Base-by-base conservation (phyloP, 78 protist genomes). In the Pigoraptor vietnamica region DNA sequence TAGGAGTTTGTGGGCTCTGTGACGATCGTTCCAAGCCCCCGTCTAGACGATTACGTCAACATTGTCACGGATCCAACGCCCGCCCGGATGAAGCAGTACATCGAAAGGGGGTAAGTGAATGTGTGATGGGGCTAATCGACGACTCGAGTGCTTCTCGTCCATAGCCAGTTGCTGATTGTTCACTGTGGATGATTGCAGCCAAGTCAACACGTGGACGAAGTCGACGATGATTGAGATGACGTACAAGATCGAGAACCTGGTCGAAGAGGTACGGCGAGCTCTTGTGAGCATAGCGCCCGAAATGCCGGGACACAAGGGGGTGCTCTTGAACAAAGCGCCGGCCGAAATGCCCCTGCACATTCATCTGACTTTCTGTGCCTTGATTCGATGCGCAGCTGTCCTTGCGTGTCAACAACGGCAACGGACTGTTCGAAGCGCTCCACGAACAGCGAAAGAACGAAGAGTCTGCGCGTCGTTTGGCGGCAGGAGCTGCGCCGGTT, bases 11-110 rank as follows among this genome's bases (percentile, higher is more conserved):
- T 0, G 10, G 97, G 97, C 24, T 93, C 92, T 67, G 90, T 95
- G 29, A 95, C 97, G 2, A 93, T 95, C 10, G 24, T 67, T 1
- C 97, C 97, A 2, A 9, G 32, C 14, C 84, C 84, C 10, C 84
- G 84, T 25, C 32, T 79, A 2, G 21, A 14, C 23, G 84, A 79
- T 79, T 79, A 79, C n/a, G 34, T 79, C 32, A 14, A 21, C 32
- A 79, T 79, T 79, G 34, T 79, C 34, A 14, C 21, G 6, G 84
- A 79, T 79, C 84, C 84, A 2, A 79, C 84, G 9, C 84, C 34
- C 34, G 34, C 1, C 1, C 1, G 84, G n/a, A 79, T 79, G 84
- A 2, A 14, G 14, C 32, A 25, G 35, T 79, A 79, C 84, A 79
- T 79, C 67, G 14, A 14, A 6, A 6, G 67, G 29, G 67, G 67